Percentiles rank a stretch among this genome's conserved stretches.
These are phyloP conservation scores for Pyrus hybrid DNA, from an alignment of 331 rosid genomes.

Conservation along the genomic window DNA sequence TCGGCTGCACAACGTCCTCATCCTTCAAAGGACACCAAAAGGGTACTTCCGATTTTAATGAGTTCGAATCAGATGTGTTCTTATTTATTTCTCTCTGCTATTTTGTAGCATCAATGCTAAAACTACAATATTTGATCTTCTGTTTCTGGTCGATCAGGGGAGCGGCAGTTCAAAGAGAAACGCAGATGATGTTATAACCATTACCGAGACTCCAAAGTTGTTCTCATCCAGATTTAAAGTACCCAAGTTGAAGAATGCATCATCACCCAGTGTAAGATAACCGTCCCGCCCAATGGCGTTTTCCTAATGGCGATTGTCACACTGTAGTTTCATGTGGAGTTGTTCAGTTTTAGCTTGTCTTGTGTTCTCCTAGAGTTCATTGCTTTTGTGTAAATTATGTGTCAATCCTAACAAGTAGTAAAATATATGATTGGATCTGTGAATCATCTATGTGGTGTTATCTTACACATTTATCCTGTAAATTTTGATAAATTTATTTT, in stretches of 20 bases:
- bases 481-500: not conserved
- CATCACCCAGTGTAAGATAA: not conserved
- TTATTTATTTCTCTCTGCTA: not conserved
- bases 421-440: not conserved
- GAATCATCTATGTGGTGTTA: no score
- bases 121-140: not conserved
- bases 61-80: not conserved
- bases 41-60: constrained; percentile 28
- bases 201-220: constrained; percentile 41
- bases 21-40: constrained; percentile 20
- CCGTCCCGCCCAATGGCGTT: not conserved
- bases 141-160: constrained; percentile 31
- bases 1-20: constrained; percentile 19
- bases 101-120: not conserved
- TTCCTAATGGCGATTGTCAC: not conserved
- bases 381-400: constrained; percentile 12
- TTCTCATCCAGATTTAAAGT: constrained; percentile 67
- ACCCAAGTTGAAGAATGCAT: constrained; percentile 63
- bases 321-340: not conserved
- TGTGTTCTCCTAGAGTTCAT: not conserved
- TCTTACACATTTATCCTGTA: not conserved
- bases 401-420: not conserved
- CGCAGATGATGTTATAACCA: constrained; percentile 11
- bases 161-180: constrained; percentile 51
- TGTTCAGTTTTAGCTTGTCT: not conserved